Evolutionary conservation across 306 rosid genomes (phyloP).

Genomic region (Rosa rugosa): DNA sequence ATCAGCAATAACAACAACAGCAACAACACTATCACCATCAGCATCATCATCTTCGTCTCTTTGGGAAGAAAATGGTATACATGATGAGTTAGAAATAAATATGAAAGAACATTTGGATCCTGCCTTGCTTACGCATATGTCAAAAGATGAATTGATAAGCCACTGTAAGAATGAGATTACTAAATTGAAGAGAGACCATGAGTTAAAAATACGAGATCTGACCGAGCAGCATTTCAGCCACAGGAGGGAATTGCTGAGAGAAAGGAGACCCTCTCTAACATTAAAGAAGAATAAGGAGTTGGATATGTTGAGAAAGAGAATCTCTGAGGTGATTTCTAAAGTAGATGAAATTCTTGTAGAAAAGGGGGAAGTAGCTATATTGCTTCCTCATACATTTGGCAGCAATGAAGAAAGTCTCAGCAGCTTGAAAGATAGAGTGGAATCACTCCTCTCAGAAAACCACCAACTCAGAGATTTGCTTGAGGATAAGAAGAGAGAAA

Average conservation of each 20-base stretch:
- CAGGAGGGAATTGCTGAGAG: constrained; percentile 52
- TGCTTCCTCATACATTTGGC: constrained; percentile 1
- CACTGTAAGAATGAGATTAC: constrained; percentile 55
- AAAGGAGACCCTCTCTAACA: constrained; percentile 47
- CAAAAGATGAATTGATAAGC: constrained; percentile 46
- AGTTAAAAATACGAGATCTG: constrained; percentile 58
- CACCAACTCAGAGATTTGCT: constrained; percentile 56
- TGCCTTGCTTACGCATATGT: constrained; percentile 41
- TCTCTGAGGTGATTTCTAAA: constrained; percentile 57
- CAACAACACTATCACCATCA: not conserved
- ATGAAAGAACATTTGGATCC: constrained; percentile 51
- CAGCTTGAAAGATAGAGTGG: constrained; percentile 62
- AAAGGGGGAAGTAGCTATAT: constrained; percentile 43
- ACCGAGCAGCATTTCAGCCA: constrained; percentile 64
- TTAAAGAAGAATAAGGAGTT: constrained; percentile 74
- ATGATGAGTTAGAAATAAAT: constrained; percentile 39
- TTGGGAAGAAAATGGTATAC: constrained; percentile 71
- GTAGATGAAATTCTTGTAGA: constrained; percentile 63
- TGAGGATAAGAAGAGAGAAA: constrained; percentile 51
- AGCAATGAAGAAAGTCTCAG: constrained; percentile 48
- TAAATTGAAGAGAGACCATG: constrained; percentile 79
- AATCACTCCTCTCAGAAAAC: constrained; percentile 55
- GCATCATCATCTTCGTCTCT: constrained; percentile 25
- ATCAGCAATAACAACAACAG: not conserved
- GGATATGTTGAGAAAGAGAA: constrained; percentile 63